A percentile compares a stretch with the other conserved stretches of the same genome.
phyloP scores from a whole-genome alignment of 2,329 filamentous ascomycete species.

The Colletotrichum sidae region DNA sequence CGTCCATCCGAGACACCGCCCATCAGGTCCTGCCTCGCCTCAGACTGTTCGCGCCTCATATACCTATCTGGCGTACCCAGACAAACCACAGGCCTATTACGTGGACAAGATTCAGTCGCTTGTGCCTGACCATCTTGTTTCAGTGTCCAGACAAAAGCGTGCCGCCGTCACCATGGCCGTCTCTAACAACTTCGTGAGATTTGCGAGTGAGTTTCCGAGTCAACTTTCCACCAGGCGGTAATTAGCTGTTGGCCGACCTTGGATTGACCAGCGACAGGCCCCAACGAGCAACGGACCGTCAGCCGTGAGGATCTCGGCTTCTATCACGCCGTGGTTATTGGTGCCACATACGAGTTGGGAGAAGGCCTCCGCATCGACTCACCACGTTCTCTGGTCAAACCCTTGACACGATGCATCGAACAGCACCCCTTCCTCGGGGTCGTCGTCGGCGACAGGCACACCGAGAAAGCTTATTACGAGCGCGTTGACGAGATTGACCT shows the following conservation, averaged over 20 bases:
- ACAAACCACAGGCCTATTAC: too few relatives aligned
- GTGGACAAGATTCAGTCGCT: too few relatives aligned
- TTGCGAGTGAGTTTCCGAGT: neutral
- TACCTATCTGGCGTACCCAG: too few relatives aligned
- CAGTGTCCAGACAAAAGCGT: too few relatives aligned
- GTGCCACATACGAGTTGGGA: slow-evolving; percentile 47
- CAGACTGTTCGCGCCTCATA: too few relatives aligned
- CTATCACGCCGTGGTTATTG: slow-evolving; percentile 53
- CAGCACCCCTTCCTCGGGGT: slow-evolving; percentile 52
- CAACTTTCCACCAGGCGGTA: neutral
- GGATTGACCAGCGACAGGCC: slow-evolving; percentile 42
- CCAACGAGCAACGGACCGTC: slow-evolving; percentile 55
- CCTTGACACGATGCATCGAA: slow-evolving; percentile 51
- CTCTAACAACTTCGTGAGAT: neutral
- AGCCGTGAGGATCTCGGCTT: slow-evolving; percentile 52
- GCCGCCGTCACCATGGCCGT: too few relatives aligned
- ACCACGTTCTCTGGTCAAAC: slow-evolving; percentile 43
- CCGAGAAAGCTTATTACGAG: slow-evolving; percentile 50
- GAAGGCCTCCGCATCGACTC: slow-evolving; percentile 36
- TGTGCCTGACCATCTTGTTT: too few relatives aligned
- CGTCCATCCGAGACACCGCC: too few relatives aligned
- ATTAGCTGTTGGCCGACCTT: neutral
- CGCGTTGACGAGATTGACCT: slow-evolving; percentile 48
- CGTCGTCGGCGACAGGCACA: slow-evolving; percentile 48
- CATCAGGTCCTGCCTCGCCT: too few relatives aligned